Conservation (phyloP, 768 basidiomycete species). For the Termitomyces sp. region DNA sequence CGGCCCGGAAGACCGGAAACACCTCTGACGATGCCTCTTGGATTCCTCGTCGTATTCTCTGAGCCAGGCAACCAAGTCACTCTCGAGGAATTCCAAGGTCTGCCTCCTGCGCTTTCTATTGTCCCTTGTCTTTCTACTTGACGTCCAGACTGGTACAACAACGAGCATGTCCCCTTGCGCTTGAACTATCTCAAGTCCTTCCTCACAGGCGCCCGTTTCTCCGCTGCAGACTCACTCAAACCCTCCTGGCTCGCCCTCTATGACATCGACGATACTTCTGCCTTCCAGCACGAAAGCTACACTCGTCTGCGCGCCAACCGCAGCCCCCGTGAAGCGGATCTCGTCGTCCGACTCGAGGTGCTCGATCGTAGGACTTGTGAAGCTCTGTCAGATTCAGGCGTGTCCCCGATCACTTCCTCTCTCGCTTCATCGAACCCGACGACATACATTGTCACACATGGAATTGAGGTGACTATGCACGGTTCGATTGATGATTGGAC, state of each 20-base stretch:
- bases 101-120: background rate
- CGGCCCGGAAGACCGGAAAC: background rate
- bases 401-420: constrained; percentile 24
- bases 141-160: constrained; percentile 47
- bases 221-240: constrained; percentile 26
- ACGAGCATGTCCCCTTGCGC: constrained; percentile 50
- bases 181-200: constrained; percentile 40
- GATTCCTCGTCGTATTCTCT: constrained; percentile 44
- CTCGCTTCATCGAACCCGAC: constrained; percentile 26
- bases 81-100: constrained; percentile 45
- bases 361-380: constrained; percentile 40
- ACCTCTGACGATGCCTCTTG: constrained; percentile 24
- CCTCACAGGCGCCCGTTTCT: constrained; percentile 43
- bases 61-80: constrained; percentile 38
- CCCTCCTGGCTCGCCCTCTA: constrained; percentile 49
- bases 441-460: constrained; percentile 26
- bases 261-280: constrained; percentile 36
- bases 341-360: constrained; percentile 35
- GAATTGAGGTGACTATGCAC: constrained; percentile 16
- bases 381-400: constrained; percentile 29
- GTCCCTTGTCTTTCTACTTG: background rate
- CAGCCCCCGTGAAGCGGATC: constrained; percentile 35
- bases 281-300: constrained; percentile 38
- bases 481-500: constrained; percentile 20
- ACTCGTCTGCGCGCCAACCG: constrained; percentile 38